A percentile compares a stretch with the other conserved stretches of the same genome.
phyloP scores from a whole-genome alignment of 1,284 basidiomycete species.

The Ganoderma lingzhi region DNA sequence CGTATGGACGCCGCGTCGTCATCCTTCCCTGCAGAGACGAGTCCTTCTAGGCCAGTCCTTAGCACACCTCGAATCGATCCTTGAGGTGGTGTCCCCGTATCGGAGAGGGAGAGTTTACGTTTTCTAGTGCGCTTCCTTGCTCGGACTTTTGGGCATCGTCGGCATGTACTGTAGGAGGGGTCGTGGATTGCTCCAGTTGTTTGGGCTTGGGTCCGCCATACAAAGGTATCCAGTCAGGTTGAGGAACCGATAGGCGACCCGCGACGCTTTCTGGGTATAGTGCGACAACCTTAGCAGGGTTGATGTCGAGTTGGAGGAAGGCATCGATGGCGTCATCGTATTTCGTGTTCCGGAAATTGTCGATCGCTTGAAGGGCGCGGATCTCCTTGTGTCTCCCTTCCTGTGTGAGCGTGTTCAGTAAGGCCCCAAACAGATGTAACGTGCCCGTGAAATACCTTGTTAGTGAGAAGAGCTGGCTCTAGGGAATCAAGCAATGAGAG shows the following conservation, averaged over 20 bases:
- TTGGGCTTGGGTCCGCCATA: constrained; percentile 83
- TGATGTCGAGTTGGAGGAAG: constrained; percentile 89
- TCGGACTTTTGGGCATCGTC: constrained; percentile 37
- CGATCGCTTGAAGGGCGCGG: constrained; percentile 77
- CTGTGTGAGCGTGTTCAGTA: constrained; percentile 43
- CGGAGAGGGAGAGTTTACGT: constrained; percentile 32
- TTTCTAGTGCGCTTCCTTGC: constrained; percentile 22
- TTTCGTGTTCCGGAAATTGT: constrained; percentile 74
- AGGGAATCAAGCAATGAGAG: constrained; percentile 82
- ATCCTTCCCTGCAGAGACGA: constrained; percentile 61
- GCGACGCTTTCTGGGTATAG: constrained; percentile 87
- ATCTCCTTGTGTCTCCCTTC: constrained; percentile 64
- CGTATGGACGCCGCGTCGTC: constrained; percentile 66
- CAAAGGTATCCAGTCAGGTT: constrained; percentile 81
- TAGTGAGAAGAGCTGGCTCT: constrained; percentile 67
- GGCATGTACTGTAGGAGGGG: constrained; percentile 24
- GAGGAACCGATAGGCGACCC: constrained; percentile 78
- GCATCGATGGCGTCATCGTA: constrained; percentile 86
- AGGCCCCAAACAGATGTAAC: background rate
- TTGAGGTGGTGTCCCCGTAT: constrained; percentile 47
- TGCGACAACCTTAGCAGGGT: constrained; percentile 93
- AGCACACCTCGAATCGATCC: constrained; percentile 60
- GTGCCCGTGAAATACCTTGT: constrained; percentile 59
- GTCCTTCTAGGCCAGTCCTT: constrained; percentile 60
- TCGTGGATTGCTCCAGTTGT: constrained; percentile 30